phyloP scores from a whole-genome alignment of 192 early-diverging fungal genomes.

The Backusella tarrabulga region DNA sequence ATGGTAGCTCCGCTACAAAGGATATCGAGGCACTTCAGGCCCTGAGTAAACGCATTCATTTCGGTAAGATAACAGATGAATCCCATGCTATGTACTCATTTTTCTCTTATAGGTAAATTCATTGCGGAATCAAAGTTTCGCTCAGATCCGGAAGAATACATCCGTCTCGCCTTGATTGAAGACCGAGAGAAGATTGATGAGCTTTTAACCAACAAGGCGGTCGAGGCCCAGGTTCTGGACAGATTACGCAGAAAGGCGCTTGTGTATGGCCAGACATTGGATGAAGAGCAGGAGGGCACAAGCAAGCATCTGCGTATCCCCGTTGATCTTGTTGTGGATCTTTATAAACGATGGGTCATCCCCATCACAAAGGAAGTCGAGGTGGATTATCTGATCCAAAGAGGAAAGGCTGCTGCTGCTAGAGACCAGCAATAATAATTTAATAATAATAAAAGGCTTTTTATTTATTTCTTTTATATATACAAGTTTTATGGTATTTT shows the following conservation, averaged over 20 bases:
- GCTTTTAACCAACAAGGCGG: constrained; percentile 83
- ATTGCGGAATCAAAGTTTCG: constrained; percentile 98
- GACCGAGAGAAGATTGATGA: constrained; percentile 80
- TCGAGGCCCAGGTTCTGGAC: constrained; percentile 81
- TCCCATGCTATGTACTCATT: neutral
- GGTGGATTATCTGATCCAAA: constrained; percentile 84
- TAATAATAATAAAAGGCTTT: neutral
- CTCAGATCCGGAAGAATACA: constrained; percentile 50
- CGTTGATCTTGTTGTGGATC: constrained; percentile 79
- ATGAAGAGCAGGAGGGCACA: constrained; percentile 33
- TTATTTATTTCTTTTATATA: constrained; percentile 1
- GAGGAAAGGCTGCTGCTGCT: constrained; percentile 34
- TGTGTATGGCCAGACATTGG: constrained; percentile 83
- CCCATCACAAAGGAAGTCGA: constrained; percentile 97
- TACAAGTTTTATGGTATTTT: constrained; percentile 2
- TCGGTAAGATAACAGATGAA: constrained; percentile 50
- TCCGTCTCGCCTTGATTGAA: constrained; percentile 41
- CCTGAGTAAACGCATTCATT: constrained; percentile 92
- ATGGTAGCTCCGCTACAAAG: constrained; percentile 90
- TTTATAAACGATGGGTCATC: constrained; percentile 96
- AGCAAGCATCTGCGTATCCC: constrained; percentile 57
- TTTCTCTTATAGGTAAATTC: constrained; percentile 72
- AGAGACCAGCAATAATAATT: constrained; percentile 2
- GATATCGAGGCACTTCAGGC: constrained; percentile 93
- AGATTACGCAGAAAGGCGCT: constrained; percentile 86